Evolutionary conservation across 257 asterid genomes (phyloP).

Genomic region (Nicotiana tabacum): DNA sequence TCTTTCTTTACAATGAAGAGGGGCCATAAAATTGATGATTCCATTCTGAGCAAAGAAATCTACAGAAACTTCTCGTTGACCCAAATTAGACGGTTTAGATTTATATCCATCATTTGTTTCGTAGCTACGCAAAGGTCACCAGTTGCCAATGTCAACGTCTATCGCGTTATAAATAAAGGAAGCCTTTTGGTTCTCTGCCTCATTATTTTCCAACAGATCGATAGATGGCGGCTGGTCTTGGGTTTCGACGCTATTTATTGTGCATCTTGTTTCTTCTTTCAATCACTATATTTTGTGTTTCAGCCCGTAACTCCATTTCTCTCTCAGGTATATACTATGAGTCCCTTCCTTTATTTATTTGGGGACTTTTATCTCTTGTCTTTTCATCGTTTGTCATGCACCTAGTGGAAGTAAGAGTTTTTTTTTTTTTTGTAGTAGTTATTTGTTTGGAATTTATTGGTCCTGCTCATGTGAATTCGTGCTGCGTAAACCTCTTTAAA

Average conservation of each 20-base stretch:
- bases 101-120: background rate
- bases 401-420: too few species aligned
- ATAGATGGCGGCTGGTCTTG: background rate
- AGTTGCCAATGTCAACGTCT: conserved; percentile 1
- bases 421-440: too few species aligned
- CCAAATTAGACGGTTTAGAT: conserved; percentile 4
- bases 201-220: background rate
- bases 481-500: too few species aligned
- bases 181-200: background rate
- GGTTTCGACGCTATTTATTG: background rate
- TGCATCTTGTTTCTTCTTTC: background rate
- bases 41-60: background rate
- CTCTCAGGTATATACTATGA: background rate
- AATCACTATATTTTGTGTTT: background rate
- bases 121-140: background rate
- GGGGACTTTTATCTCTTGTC: background rate
- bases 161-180: background rate
- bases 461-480: too few species aligned
- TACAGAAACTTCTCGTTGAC: background rate
- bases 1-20: background rate
- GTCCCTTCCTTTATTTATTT: background rate
- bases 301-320: background rate
- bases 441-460: too few species aligned
- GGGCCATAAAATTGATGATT: background rate
- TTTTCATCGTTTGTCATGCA: too few species aligned